Base-by-base conservation (phyloP, 1,284 basidiomycete species). In the Apiotrichum laibachii region DNA sequence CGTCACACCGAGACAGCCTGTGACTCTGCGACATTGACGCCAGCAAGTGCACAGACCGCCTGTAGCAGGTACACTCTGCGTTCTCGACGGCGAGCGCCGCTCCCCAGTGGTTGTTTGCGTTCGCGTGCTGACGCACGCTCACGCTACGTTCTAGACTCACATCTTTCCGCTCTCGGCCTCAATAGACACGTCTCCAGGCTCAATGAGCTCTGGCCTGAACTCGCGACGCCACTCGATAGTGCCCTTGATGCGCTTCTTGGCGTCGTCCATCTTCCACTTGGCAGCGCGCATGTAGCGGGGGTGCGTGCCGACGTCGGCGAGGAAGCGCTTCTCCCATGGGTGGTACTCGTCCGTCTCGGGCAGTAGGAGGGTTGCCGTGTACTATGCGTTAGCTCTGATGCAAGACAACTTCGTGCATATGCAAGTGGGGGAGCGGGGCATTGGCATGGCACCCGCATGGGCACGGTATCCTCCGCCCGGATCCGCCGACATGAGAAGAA, bases 151-250 rank as follows among this genome's bases (percentile, higher is more conserved):
- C 26, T 3, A 3, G 4, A 77, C 85, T 67, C 67, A 90, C 89
- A 92, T 90, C 78, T 92, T 92, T 16, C 89, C 90, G 0, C 87
- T 89, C 77, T 89, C 85, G 47, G 86, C 85, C 73, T 92, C 90
- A 40, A 88, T 82, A 64, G 79, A 67, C 48, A 85, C 84, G 67
- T 92, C 89, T 49, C 86, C 87, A 0, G 89, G 89, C 7, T 82
- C 80, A 60, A 92, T 90, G 34, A 92, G 78, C 62, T 92, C 90
- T 0, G 90, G 90, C 72, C 88, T 85, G 73, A 81, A 92, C 59
- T 89, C 87, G 52, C 89, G 80, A 57, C 90, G 81, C 90, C 90
- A 92, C 63, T 89, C 86, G 7, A 92, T 65, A 0, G 90, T 91
- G 3, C 81, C 83, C 71, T 86, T 85, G 63, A 92, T 85, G 52